phyloP scores from a whole-genome alignment of 2,329 filamentous ascomycete genomes.

The Fusarium tjaetaba region DNA sequence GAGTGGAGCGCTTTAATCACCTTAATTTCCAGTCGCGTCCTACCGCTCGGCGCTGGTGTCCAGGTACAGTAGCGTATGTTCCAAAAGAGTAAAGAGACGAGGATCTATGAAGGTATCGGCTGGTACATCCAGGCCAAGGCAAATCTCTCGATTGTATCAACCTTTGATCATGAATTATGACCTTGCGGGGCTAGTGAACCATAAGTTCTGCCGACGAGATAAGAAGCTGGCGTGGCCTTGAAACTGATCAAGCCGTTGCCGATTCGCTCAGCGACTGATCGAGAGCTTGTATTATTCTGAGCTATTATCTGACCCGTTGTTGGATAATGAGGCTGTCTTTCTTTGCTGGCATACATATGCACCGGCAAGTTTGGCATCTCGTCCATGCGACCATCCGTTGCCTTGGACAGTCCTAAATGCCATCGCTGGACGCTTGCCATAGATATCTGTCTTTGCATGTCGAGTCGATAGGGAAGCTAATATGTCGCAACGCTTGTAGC shows the following conservation, averaged over 20 bases:
- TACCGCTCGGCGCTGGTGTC: conserved; percentile 21
- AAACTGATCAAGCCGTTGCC: background rate
- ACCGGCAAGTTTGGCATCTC: background rate
- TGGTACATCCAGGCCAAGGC: conserved; percentile 24
- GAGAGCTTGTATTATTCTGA: background rate
- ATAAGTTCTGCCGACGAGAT: background rate
- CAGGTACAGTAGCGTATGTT: conserved; percentile 21
- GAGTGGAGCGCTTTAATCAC: conserved; percentile 37
- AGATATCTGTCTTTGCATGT: background rate
- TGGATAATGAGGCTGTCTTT: background rate
- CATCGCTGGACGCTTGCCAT: background rate
- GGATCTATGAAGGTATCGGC: conserved; percentile 8
- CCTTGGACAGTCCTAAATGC: background rate
- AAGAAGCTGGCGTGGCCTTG: background rate
- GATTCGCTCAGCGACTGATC: background rate
- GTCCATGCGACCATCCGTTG: conserved; percentile 6
- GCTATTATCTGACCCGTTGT: background rate
- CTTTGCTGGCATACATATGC: conserved; percentile 7
- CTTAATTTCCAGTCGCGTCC: conserved; percentile 41
- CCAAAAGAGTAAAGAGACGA: conserved; percentile 21
- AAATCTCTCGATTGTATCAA: background rate
- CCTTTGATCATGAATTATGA: background rate
- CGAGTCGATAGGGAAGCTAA: background rate
- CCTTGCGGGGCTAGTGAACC: conserved; percentile 2
- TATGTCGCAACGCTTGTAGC: background rate